Base-by-base conservation (phyloP, 495 filamentous ascomycete genomes). In the Paragyromitra xinjiangensis region DNA sequence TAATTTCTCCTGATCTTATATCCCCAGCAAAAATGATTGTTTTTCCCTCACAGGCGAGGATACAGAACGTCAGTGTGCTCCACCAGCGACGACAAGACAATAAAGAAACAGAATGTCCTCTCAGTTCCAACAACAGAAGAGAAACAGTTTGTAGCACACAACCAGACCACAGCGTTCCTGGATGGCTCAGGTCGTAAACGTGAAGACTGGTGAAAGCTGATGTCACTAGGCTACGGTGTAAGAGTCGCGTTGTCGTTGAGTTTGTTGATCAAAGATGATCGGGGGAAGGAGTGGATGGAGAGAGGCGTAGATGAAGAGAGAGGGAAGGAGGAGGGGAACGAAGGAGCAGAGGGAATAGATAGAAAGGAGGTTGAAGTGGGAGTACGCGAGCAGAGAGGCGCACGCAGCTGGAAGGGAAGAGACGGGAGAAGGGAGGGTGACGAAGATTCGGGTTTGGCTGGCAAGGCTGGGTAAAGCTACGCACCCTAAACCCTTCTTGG, bases 11-110 rank as follows among this genome's bases (percentile, higher is more conserved):
- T 62, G 75, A 78, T 42, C 76, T 65, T 78, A 72, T 65, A 78
- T 67, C 75, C 68, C 75, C 77, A 78, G 77, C 75, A 79, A 79
- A 79, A 79, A 79, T 78, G 77, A 79, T 79, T 78, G 67, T 78
- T 78, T 75, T 78, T 79, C 66, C 77, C 77, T 79, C 77, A 79
- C 77, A 79, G 77, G 68, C 77, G 77, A 79, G 77, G 77, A 71
- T 79, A 79, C 77, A 79, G 76, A 70, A 79, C 62, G 75, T 79
- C 77, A 79, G 77, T 79, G 75, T 64, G 59, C 73, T 78, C 62
- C 77, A 72, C 76, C 75, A 79, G 77, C 66, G 42, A 75, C 56
- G 61, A 77, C 69, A 77, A 79, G 66, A 79, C 66, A 79, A 79
- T 71, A 77, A 79, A 71, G 74, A 79, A 79, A 79, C 73, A 79